These are phyloP conservation scores for Cystobasidium sp. DNA, from an alignment of 1,284 basidiomycete species.

Conservation along the genomic window DNA sequence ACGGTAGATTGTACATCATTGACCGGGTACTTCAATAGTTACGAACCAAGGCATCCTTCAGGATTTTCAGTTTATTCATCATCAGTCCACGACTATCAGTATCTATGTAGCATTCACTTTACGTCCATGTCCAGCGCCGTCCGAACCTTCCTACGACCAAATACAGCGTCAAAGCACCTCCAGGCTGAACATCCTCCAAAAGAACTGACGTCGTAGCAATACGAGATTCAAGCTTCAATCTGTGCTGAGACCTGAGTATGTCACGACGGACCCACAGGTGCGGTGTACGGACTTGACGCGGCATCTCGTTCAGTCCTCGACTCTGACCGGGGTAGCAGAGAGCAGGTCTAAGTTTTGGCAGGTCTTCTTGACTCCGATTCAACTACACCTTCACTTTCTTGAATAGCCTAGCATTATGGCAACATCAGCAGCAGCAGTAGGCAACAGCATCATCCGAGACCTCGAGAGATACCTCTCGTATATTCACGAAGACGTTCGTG, in stretches of 20 bases:
- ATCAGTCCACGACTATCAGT: not conserved
- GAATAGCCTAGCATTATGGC: not conserved
- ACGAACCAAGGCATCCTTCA: not conserved
- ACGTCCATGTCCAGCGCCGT: not conserved
- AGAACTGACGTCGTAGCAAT: no score
- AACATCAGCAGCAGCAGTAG: not conserved
- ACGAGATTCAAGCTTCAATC: no score
- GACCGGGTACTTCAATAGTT: conserved; percentile 29
- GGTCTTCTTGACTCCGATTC: conserved; percentile 16
- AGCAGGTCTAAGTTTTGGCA: not conserved
- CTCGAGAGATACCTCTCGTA: not conserved
- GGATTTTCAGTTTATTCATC: not conserved
- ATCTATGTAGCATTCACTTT: not conserved
- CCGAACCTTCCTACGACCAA: not conserved
- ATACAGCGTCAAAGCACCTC: not conserved
- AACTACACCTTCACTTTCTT: not conserved
- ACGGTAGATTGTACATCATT: conserved; percentile 26
- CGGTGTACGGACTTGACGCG: not conserved
- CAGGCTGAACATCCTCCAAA: no score
- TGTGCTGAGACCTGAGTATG: not conserved
- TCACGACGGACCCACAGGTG: not conserved
- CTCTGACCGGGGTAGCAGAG: not conserved
- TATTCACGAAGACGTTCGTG: conserved; percentile 15
- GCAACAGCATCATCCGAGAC: not conserved
- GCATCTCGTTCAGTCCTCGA: conserved; percentile 7